Conservation (phyloP, 306 rosid species). For the Mucuna pruriens region DNA sequence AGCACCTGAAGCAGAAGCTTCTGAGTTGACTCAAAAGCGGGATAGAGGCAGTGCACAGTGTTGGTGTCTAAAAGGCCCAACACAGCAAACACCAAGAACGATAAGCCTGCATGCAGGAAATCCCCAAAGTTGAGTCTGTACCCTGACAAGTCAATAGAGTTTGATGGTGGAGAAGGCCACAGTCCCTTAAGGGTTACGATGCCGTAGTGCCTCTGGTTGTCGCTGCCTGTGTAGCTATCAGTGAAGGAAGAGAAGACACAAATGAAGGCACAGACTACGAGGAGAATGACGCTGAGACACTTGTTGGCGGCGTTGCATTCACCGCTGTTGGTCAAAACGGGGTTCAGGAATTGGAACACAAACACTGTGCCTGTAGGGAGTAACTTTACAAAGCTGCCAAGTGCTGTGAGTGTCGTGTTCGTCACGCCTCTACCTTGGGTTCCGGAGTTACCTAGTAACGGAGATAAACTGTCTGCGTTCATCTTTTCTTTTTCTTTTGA, state of each 20-base stretch:
- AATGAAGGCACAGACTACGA: conserved; percentile 51
- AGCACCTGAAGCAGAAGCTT: conserved; percentile 53
- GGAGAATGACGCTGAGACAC: conserved; percentile 43
- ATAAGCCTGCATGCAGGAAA: conserved; percentile 65
- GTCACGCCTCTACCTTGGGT: not conserved
- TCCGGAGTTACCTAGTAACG: not conserved
- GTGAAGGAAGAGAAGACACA: conserved; percentile 76
- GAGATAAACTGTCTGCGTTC: conserved; percentile 32
- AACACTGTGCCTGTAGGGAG: conserved; percentile 90
- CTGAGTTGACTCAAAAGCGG: conserved; percentile 52
- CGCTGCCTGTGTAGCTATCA: conserved; percentile 67
- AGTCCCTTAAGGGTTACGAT: conserved; percentile 60
- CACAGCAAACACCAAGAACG: conserved; percentile 59
- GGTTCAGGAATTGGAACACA: conserved; percentile 70
- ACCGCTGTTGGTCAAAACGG: conserved; percentile 71
- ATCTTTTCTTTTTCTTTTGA: not conserved
- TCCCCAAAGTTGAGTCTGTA: conserved; percentile 63
- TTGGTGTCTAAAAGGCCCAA: conserved; percentile 64
- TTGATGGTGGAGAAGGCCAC: conserved; percentile 59
- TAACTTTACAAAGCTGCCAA: conserved; percentile 64
- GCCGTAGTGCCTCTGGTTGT: conserved; percentile 58
- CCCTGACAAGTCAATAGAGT: conserved; percentile 41
- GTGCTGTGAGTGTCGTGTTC: conserved; percentile 40
- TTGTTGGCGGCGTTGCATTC: conserved; percentile 58
- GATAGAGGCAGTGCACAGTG: conserved; percentile 68